phyloP scores from a whole-genome alignment of 768 basidiomycete genomes.

The Leccinum longicurvipes region DNA sequence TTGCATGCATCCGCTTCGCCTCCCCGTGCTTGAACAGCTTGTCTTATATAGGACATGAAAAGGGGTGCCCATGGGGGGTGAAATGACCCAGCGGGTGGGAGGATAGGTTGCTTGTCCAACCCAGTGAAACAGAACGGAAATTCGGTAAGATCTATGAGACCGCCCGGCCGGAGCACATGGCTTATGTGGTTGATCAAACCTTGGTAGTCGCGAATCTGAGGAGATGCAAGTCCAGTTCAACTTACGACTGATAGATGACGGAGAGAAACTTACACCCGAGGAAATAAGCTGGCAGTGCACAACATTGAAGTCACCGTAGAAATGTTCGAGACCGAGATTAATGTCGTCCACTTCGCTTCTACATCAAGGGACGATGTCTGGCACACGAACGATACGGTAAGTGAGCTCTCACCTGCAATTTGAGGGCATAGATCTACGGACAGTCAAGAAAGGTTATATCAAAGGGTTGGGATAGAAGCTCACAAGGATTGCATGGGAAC shows the following conservation, averaged over 20 bases:
- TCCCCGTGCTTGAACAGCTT: conserved; percentile 54
- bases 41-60: conserved; percentile 55
- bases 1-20: conserved; percentile 62
- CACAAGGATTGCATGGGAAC: conserved; percentile 75
- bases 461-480: conserved; percentile 27
- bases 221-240: conserved; percentile 14
- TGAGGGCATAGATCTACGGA: conserved; percentile 56
- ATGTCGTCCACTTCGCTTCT: conserved; percentile 85
- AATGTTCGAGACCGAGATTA: conserved; percentile 81
- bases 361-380: conserved; percentile 7
- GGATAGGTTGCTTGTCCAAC: conserved; percentile 41
- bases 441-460: conserved; percentile 17
- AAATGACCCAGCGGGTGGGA: conserved; percentile 40
- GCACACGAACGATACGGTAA: conserved; percentile 1
- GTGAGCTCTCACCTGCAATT: conserved; percentile 56
- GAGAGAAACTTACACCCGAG: conserved; percentile 57
- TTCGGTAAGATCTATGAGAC: conserved; percentile 64
- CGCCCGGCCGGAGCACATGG: conserved; percentile 65
- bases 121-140: conserved; percentile 69
- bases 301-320: conserved; percentile 73
- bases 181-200: conserved; percentile 63
- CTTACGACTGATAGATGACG: conserved; percentile 4
- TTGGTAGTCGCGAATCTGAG: conserved; percentile 66
- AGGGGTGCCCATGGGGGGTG: conserved; percentile 57
- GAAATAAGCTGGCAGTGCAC: conserved; percentile 71